Conservation (phyloP, 306 rosid genomes). For the Erythrophleum fordii region DNA sequence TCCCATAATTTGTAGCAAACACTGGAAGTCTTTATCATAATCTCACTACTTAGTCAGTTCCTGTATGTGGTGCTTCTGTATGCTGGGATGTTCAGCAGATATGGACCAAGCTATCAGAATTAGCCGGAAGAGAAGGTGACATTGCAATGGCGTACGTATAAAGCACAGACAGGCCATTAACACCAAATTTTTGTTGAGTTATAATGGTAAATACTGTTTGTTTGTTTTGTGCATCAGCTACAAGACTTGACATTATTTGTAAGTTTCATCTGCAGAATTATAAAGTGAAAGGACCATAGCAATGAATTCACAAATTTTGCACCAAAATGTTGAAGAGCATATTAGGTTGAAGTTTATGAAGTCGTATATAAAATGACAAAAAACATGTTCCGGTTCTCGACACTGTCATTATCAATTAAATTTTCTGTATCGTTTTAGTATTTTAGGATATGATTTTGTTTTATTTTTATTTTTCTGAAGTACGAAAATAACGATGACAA, state of each 20-base stretch:
- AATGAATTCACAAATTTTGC: background rate
- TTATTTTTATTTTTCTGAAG: too few relatives aligned
- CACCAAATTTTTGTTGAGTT: too few relatives aligned
- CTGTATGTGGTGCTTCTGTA: conserved; percentile 47
- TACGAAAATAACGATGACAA: too few relatives aligned
- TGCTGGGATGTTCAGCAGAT: conserved; percentile 41
- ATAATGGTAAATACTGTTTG: background rate
- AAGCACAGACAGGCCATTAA: background rate
- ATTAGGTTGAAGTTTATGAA: background rate
- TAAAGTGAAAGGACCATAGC: too few relatives aligned
- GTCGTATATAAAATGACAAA: background rate
- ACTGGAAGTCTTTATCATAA: conserved; percentile 41
- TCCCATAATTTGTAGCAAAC: conserved; percentile 35
- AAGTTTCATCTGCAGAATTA: background rate
- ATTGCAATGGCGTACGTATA: background rate
- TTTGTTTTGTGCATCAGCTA: background rate
- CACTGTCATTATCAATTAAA: too few relatives aligned
- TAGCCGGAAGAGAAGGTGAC: background rate
- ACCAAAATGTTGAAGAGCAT: background rate
- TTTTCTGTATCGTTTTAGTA: too few relatives aligned
- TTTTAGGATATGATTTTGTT: too few relatives aligned
- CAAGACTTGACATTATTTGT: background rate
- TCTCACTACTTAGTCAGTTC: conserved; percentile 47
- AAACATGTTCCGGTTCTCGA: too few relatives aligned
- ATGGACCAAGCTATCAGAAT: conserved; percentile 39